These are phyloP conservation scores for Clavaria fumosa DNA, from an alignment of 768 basidiomycete genomes.

Conservation along the genomic window DNA sequence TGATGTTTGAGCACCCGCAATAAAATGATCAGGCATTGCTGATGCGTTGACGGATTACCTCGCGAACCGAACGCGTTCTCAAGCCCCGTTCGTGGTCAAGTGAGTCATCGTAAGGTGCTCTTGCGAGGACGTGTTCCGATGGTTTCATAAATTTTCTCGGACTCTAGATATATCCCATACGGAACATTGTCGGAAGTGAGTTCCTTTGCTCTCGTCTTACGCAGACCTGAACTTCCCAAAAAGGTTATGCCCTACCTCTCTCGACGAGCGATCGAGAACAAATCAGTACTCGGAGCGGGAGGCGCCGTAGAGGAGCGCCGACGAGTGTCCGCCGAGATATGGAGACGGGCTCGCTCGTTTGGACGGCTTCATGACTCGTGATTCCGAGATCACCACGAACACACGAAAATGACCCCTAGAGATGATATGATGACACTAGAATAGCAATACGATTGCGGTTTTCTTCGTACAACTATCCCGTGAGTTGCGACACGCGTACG, in stretches of 20 bases:
- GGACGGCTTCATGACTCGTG: too few relatives aligned
- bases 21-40: conserved; percentile 50
- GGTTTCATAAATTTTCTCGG: conserved; percentile 2
- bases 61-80: conserved; percentile 33
- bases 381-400: too few relatives aligned
- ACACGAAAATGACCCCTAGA: too few relatives aligned
- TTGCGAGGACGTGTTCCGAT: too few relatives aligned
- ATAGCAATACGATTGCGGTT: too few relatives aligned
- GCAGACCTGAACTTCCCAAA: background rate
- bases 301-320: conserved; percentile 42
- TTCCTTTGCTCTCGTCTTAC: background rate
- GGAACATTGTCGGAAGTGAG: conserved; percentile 51
- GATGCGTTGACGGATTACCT: conserved; percentile 67
- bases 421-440: too few relatives aligned
- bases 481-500: too few relatives aligned
- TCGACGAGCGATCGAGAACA: conserved; percentile 86
- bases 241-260: conserved; percentile 85
- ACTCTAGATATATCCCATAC: conserved; percentile 53
- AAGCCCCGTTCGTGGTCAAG: conserved; percentile 67
- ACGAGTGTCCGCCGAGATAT: conserved; percentile 38
- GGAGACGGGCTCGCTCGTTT: conserved; percentile 23
- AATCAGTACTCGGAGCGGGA: conserved; percentile 65
- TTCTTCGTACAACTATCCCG: too few relatives aligned
- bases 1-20: background rate
- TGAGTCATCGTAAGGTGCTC: too few relatives aligned